Percentiles rank a stretch among this genome's conserved stretches.
Evolutionary conservation across 805 yeast genomes (phyloP).

Genomic region (Lachancea lanzarotensis): DNA sequence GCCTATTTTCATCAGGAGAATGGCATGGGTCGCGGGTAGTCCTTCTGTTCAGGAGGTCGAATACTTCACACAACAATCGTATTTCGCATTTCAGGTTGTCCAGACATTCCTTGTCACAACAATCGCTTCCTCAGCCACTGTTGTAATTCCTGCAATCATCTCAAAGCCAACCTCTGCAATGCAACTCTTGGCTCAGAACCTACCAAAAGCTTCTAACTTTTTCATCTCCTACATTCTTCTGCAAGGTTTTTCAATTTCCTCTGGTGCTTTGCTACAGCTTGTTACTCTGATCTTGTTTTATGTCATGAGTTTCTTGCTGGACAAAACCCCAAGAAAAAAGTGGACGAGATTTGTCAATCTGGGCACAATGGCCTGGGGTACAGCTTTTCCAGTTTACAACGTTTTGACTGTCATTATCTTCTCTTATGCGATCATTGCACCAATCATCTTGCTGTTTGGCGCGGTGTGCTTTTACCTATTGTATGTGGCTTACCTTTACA

Average conservation of each 20-base stretch:
- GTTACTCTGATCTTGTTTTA: constrained; percentile 54
- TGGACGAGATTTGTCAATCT: constrained; percentile 52
- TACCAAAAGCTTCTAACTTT: constrained; percentile 70
- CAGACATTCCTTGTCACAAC: constrained; percentile 70
- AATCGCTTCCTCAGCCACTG: constrained; percentile 62
- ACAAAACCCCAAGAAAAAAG: constrained; percentile 61
- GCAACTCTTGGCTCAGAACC: constrained; percentile 53
- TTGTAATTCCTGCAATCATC: constrained; percentile 57
- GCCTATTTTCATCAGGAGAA: constrained; percentile 56
- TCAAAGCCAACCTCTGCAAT: constrained; percentile 54
- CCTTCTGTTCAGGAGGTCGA: constrained; percentile 54
- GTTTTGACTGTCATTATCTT: constrained; percentile 63
- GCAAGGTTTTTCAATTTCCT: constrained; percentile 61
- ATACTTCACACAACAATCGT: constrained; percentile 58
- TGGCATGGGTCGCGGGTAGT: constrained; percentile 57
- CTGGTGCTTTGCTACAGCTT: constrained; percentile 60
- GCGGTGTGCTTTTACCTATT: constrained; percentile 61
- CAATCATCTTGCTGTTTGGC: constrained; percentile 72
- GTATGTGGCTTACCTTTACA: constrained; percentile 74
- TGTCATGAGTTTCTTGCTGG: constrained; percentile 49
- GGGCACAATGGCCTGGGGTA: constrained; percentile 60
- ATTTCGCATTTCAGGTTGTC: constrained; percentile 62
- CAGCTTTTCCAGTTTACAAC: constrained; percentile 68
- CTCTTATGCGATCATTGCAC: constrained; percentile 70
- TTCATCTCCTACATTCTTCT: constrained; percentile 60